Conservation (phyloP, 805 yeast genomes). For the Dipodascus geniculatus region DNA sequence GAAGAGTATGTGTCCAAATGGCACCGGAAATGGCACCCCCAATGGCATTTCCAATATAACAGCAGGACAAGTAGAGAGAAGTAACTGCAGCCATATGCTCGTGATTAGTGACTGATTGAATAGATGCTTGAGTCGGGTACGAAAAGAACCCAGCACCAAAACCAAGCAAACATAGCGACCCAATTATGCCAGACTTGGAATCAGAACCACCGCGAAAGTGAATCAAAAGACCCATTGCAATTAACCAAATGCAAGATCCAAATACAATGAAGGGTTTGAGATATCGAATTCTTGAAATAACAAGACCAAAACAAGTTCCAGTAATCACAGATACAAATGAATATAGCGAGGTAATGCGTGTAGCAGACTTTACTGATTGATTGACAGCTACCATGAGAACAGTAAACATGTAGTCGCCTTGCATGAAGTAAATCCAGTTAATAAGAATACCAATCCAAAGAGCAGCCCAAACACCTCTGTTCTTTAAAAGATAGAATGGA, state of each 20-base stretch:
- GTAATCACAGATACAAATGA: slow-evolving; percentile 56
- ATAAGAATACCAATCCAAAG: slow-evolving; percentile 44
- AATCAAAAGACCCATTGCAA: slow-evolving; percentile 48
- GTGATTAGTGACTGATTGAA: slow-evolving; percentile 47
- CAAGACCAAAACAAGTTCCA: slow-evolving; percentile 47
- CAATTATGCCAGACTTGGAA: slow-evolving; percentile 48
- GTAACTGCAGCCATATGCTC: slow-evolving; percentile 53
- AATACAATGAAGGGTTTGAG: slow-evolving; percentile 48
- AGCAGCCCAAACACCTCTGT: slow-evolving; percentile 67
- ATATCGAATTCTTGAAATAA: slow-evolving; percentile 36
- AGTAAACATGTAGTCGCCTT: slow-evolving; percentile 56
- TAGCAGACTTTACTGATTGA: slow-evolving; percentile 50
- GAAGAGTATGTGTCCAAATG: slow-evolving; percentile 54
- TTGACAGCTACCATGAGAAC: slow-evolving; percentile 53
- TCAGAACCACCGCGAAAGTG: slow-evolving; percentile 43
- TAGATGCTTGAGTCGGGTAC: slow-evolving; percentile 49
- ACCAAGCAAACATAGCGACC: slow-evolving; percentile 51
- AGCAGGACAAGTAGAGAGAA: slow-evolving; percentile 44
- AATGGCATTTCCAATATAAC: slow-evolving; percentile 51
- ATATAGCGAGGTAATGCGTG: slow-evolving; percentile 48
- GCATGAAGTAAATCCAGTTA: slow-evolving; percentile 56
- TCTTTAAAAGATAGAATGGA: slow-evolving; percentile 46
- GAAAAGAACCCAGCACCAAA: slow-evolving; percentile 68
- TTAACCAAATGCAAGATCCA: slow-evolving; percentile 47
- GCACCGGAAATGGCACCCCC: slow-evolving; percentile 61